Evolutionary conservation across 768 basidiomycete species (phyloP), one percentile per base, ranked within the genome.

Genomic region (Symmetrospora coprosmae): DNA sequence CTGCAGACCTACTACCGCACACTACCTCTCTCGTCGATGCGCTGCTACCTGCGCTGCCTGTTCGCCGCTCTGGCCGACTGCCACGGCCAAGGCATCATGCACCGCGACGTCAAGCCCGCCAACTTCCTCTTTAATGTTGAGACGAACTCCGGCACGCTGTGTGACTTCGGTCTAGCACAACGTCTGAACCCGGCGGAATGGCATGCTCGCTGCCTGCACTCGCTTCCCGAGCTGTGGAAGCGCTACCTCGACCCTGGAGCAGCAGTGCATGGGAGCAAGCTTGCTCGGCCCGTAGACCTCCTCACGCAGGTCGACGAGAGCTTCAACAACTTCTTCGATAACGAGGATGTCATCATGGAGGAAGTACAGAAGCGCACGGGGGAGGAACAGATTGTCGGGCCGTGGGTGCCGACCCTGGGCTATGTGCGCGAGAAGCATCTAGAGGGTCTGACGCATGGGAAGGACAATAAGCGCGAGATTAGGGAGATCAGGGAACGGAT

Each of bases 21-120:
- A 2, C 77, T 94, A 27, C 80, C 88, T 21, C 80, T 89, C 66
- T 76, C 77, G 19, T 81, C 83, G 21, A 81, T 96, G 48, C 87
- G 85, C 69, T 75, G 80, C 41, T 99, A 97, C 74, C 82, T 97
- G 66, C 81, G 85, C 34, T 89, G 86, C 70, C 81, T 99, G 73
- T 82, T 97, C 71, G 84, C 86, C 40, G 91, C 87, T 2, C 73
- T 97, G 53, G 81, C 85, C 47, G 89, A 92, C 68, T 84, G 89
- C 1, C 94, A 99, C 71, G 80, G 84, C 67, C 89, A 96, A 70
- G 94, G 91, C 19, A 97, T 99, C 72, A 96, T 99, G 49, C 94
- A 99, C 74, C 87, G 94, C 60, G 94, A 99, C 75, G 96, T 99
- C 76, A 99, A 99, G 71, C 94, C 94, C 28, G 87, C 90, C 41